phyloP scores from a whole-genome alignment of 345 rosid species.

The Hibiscus trionum region DNA sequence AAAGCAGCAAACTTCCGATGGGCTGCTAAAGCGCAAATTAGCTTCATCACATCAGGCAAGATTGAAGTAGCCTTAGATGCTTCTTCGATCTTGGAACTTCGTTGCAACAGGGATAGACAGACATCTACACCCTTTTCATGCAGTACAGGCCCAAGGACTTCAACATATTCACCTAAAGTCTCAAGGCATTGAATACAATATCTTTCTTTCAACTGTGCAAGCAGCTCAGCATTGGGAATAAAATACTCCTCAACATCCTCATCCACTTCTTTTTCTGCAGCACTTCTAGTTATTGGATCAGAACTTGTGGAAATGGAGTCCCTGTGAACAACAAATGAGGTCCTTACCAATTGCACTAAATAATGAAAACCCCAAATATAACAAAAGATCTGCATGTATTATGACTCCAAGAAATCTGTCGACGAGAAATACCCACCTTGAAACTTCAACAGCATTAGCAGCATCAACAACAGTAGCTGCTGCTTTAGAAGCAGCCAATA shows the following conservation, averaged over 20 bases:
- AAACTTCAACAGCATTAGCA: constrained; percentile 63
- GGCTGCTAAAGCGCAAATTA: constrained; percentile 95
- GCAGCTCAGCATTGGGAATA: constrained; percentile 58
- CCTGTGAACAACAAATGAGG: constrained; percentile 40
- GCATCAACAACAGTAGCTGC: constrained; percentile 94
- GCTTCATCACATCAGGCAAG: constrained; percentile 94
- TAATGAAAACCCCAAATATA: constrained; percentile 18
- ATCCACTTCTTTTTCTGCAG: constrained; percentile 27
- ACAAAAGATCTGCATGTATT: constrained; percentile 4
- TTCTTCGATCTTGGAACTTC: constrained; percentile 46
- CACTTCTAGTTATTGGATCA: constrained; percentile 31
- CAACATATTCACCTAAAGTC: constrained; percentile 88
- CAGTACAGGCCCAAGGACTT: constrained; percentile 95
- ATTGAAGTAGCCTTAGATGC: constrained; percentile 34
- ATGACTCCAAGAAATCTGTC: not conserved
- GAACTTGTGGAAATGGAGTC: constrained; percentile 23
- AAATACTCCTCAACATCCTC: constrained; percentile 60
- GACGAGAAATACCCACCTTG: constrained; percentile 48
- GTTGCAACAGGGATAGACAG: constrained; percentile 69
- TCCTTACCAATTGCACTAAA: constrained; percentile 14
- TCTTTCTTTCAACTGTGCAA: constrained; percentile 80
- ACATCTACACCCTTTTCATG: constrained; percentile 98
- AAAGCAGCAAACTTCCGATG: constrained; percentile 96
- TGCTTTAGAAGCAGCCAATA: constrained; percentile 78
- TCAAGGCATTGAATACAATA: constrained; percentile 94